These are phyloP conservation scores for Amoeboaphelidium protococcarum DNA, from an alignment of 371 early-diverging fungal genomes.

Conservation along the genomic window DNA sequence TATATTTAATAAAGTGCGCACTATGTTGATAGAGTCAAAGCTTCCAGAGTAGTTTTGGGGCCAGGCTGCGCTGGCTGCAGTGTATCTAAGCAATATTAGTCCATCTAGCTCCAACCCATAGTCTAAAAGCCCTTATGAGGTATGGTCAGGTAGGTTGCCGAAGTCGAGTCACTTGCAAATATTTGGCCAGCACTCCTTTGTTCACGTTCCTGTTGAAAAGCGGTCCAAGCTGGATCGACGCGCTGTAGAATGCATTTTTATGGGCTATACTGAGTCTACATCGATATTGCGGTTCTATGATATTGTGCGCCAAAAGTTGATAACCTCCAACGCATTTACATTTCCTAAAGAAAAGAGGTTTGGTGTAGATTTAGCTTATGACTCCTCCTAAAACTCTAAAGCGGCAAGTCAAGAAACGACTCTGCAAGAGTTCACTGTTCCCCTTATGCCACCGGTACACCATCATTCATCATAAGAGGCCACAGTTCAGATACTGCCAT, in stretches of 20 bases:
- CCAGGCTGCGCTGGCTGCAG: not conserved
- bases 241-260: not conserved
- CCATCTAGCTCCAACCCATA: not conserved
- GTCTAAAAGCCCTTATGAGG: not conserved
- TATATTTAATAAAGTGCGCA: not conserved
- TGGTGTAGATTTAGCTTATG: too few relatives aligned
- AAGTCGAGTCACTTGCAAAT: not conserved
- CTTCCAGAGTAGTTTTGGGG: not conserved
- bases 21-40: not conserved
- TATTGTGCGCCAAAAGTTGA: too few relatives aligned
- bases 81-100: not conserved
- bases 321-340: too few relatives aligned
- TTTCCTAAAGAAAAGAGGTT: too few relatives aligned
- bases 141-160: not conserved
- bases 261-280: not conserved
- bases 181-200: not conserved
- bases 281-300: too few relatives aligned
- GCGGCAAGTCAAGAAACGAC: too few relatives aligned
- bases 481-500: too few relatives aligned
- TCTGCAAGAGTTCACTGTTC: too few relatives aligned
- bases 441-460: too few relatives aligned
- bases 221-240: not conserved
- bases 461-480: too few relatives aligned
- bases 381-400: too few relatives aligned
- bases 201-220: not conserved